A percentile compares a stretch with the other conserved stretches of the same genome.
These are phyloP conservation scores for Diaporthe sp. DNA, from an alignment of 2,329 filamentous ascomycete species.

Conservation along the genomic window DNA sequence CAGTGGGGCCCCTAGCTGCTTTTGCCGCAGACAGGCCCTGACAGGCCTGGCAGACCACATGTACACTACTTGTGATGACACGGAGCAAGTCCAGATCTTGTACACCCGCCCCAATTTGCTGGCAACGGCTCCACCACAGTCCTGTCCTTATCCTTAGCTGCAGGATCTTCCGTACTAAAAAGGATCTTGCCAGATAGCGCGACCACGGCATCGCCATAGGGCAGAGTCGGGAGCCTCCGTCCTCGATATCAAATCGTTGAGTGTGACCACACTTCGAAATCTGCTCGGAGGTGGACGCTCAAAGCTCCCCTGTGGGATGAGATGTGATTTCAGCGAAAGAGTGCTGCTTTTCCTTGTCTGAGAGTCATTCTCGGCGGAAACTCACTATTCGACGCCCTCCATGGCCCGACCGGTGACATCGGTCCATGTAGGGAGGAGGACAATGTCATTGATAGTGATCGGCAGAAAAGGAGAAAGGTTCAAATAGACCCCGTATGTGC, in stretches of 20 bases:
- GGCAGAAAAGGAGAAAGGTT: conserved; percentile 23
- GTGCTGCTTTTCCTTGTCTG: conserved; percentile 27
- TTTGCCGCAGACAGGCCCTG: background rate
- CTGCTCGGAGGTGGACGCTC: background rate
- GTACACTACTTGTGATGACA: background rate
- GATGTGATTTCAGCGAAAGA: conserved; percentile 20
- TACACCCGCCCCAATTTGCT: background rate
- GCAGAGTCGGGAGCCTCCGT: conserved; percentile 19
- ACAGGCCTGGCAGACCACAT: background rate
- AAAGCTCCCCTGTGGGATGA: background rate
- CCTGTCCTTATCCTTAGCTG: background rate
- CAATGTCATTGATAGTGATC: conserved; percentile 29
- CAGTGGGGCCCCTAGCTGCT: conserved; percentile 9
- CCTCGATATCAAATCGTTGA: conserved; percentile 27
- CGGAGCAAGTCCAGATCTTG: conserved; percentile 3
- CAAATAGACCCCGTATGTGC: conserved; percentile 32
- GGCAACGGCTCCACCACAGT: conserved; percentile 5
- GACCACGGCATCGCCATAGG: conserved; percentile 12
- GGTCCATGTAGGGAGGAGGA: conserved; percentile 23
- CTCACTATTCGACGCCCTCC: conserved; percentile 25
- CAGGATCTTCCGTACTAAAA: conserved; percentile 11
- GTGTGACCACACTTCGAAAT: conserved; percentile 25
- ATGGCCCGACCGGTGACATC: conserved; percentile 2
- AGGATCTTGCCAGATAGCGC: conserved; percentile 20
- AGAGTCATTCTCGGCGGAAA: conserved; percentile 14